Percentiles rank a stretch among this genome's conserved stretches.
phyloP scores from a whole-genome alignment of 2,329 filamentous ascomycete species.

The Escovopsis weberi region DNA sequence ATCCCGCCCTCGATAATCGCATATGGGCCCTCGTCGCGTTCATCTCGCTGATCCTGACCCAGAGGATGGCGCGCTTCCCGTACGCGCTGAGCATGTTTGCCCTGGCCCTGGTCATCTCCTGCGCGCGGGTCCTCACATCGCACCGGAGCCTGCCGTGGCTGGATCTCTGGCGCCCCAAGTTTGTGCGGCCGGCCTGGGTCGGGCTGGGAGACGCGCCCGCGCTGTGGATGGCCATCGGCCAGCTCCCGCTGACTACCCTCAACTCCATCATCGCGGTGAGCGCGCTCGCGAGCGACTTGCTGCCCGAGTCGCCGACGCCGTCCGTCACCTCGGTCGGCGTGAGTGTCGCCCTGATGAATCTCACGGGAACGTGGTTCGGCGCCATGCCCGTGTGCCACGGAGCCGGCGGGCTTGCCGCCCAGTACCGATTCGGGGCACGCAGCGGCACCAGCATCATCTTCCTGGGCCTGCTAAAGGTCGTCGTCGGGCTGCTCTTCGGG shows the following conservation, averaged over 20 bases:
- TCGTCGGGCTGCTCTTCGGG: conserved; percentile 62
- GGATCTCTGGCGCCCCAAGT: conserved; percentile 44
- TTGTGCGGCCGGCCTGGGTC: conserved; percentile 22
- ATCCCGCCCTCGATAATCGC: conserved; percentile 60
- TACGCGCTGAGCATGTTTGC: conserved; percentile 64
- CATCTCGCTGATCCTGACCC: conserved; percentile 52
- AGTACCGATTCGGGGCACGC: conserved; percentile 81
- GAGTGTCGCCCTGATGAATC: conserved; percentile 73
- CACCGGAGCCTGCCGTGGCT: conserved; percentile 33
- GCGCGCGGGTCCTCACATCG: conserved; percentile 21
- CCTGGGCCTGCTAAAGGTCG: conserved; percentile 60
- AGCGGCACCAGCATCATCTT: conserved; percentile 74
- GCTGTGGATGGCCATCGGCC: conserved; percentile 56
- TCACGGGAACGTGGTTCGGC: conserved; percentile 78
- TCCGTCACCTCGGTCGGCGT: conserved; percentile 64
- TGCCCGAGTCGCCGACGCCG: conserved; percentile 53
- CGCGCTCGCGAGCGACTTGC: conserved; percentile 61
- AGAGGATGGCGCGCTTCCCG: conserved; percentile 52
- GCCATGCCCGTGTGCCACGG: conserved; percentile 94
- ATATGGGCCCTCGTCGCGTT: conserved; percentile 66
- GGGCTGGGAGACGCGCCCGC: conserved; percentile 17
- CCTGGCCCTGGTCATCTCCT: conserved; percentile 52
- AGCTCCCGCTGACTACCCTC: conserved; percentile 79
- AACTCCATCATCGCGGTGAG: conserved; percentile 86
- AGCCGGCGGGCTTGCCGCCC: conserved; percentile 77